Evolutionary conservation across 495 filamentous ascomycete species (phyloP).

Genomic region (Evansstolkia leycettana): DNA sequence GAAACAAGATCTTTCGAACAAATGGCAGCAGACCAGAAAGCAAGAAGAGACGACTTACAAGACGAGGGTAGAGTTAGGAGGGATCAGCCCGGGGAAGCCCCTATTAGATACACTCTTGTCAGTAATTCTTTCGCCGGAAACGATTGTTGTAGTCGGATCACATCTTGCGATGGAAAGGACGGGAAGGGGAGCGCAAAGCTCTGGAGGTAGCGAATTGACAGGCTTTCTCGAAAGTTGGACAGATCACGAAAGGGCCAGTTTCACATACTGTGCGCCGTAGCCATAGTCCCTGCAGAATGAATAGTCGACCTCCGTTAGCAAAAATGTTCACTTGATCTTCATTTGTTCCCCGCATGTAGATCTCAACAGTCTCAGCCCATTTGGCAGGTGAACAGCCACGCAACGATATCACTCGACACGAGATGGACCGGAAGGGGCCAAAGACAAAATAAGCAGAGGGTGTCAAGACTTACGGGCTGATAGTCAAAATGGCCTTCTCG

Average conservation of each 20-base stretch:
- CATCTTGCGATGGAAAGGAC: too few species aligned
- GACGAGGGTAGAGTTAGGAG: constrained; percentile 30
- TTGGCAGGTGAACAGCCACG: background rate
- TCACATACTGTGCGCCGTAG: constrained; percentile 58
- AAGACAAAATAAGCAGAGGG: constrained; percentile 2
- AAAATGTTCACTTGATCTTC: background rate
- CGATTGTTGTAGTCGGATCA: too few species aligned
- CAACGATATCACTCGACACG: background rate
- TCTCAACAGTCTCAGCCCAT: background rate
- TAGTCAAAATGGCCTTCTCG: constrained; percentile 68
- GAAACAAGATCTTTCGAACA: background rate
- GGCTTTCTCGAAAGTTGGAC: background rate
- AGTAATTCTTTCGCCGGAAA: too few species aligned
- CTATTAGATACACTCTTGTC: constrained; percentile 27
- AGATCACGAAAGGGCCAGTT: background rate
- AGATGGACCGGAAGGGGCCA: constrained; percentile 3
- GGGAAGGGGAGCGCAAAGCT: too few species aligned
- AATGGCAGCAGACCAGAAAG: background rate
- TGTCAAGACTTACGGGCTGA: constrained; percentile 51
- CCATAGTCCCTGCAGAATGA: constrained; percentile 50
- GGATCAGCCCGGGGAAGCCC: constrained; percentile 55
- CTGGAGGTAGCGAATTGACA: too few species aligned
- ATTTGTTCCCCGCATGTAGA: background rate
- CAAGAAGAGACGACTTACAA: constrained; percentile 31
- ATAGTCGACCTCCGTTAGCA: constrained; percentile 18